Conservation (phyloP, 805 yeast species). For the Candida bentonensis region DNA sequence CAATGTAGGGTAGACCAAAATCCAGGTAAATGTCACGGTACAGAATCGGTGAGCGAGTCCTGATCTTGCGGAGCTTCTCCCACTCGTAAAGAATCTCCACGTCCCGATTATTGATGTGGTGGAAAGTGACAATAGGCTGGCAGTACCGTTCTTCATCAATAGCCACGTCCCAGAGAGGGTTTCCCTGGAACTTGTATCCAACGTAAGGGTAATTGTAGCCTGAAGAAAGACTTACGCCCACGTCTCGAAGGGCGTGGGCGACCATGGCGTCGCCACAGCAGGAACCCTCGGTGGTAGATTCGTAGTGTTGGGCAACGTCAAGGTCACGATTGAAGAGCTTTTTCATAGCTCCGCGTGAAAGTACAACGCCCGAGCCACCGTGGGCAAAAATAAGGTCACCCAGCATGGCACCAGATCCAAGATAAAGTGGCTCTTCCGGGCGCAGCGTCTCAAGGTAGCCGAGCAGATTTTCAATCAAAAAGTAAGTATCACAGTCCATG, state of each 20-base stretch:
- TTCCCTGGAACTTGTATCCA: slow-evolving; percentile 20
- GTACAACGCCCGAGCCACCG: slow-evolving; percentile 26
- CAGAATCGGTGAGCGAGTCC: slow-evolving; percentile 7
- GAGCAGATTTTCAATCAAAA: slow-evolving; percentile 17
- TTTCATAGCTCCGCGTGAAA: slow-evolving; percentile 20
- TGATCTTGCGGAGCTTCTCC: slow-evolving; percentile 13
- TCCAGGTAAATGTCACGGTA: slow-evolving; percentile 21
- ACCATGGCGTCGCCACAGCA: slow-evolving; percentile 26
- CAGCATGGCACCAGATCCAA: slow-evolving; percentile 18
- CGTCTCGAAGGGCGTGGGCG: slow-evolving; percentile 14
- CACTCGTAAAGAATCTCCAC: slow-evolving; percentile 19
- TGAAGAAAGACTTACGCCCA: slow-evolving; percentile 6
- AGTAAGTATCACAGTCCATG: slow-evolving; percentile 23
- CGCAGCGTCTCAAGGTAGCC: slow-evolving; percentile 12
- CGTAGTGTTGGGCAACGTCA: slow-evolving; percentile 10
- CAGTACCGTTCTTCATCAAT: slow-evolving; percentile 16
- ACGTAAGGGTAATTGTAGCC: slow-evolving; percentile 9
- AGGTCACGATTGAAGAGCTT: slow-evolving; percentile 13
- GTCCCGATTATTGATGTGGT: slow-evolving; percentile 19
- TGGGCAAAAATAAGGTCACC: slow-evolving; percentile 20
- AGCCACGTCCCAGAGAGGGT: slow-evolving; percentile 11
- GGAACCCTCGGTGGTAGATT: slow-evolving; percentile 8
- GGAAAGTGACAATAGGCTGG: slow-evolving; percentile 19
- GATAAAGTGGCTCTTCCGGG: slow-evolving; percentile 17
- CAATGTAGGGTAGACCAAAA: slow-evolving; percentile 20